Evolutionary conservation across 2,329 filamentous ascomycete species (phyloP), one percentile per base, ranked within the genome.

Genomic region (Corniculantispora saksenae): DNA sequence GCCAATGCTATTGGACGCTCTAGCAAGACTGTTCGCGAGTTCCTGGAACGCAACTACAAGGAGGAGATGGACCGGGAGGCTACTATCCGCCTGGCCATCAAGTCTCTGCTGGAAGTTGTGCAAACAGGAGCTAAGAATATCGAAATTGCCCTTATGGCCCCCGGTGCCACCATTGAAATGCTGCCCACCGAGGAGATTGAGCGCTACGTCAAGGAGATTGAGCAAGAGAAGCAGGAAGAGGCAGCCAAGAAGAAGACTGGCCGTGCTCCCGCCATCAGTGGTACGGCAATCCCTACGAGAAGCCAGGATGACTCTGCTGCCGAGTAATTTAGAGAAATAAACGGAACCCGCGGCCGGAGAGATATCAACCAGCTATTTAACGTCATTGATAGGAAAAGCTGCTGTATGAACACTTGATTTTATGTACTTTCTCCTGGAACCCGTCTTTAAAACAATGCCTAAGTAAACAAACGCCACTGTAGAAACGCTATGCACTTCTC

Each of bases 81-180:
- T 73, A 98, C 96, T 50, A 96, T 99, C 78, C 93, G 96, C 77
- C 85, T 99, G 72, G 95, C 95, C 9, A 96, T 99, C 84, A 99
- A 99, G 85, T 99, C 95, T 47, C 86, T 99, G 69, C 84, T 99
- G 67, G 95, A 99, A 80, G 95, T 99, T 62, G 95, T 99, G 68
- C 95, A 99, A 82, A 99, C 95, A 3, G 95, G 95, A 69, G 95
- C 95, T 61, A 99, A 99, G 89, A 99, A 99, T 81, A 99, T 99
- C 74, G 95, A 99, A 83, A 98, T 99, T 75, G 95, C 96, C 66
- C 90, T 99, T 76, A 97, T 98, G 93, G 92, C 93, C 9, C 94
- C 95, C 8, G 94, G 93, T 61, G 93, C 97, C 84, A 79, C 86
- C 19, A 88, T 99, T 69, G 94, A 98, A 84, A 94, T 97, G 89